These are phyloP conservation scores for Fusarium sp. DNA, from an alignment of 2,329 filamentous ascomycete genomes.

Conservation along the genomic window DNA sequence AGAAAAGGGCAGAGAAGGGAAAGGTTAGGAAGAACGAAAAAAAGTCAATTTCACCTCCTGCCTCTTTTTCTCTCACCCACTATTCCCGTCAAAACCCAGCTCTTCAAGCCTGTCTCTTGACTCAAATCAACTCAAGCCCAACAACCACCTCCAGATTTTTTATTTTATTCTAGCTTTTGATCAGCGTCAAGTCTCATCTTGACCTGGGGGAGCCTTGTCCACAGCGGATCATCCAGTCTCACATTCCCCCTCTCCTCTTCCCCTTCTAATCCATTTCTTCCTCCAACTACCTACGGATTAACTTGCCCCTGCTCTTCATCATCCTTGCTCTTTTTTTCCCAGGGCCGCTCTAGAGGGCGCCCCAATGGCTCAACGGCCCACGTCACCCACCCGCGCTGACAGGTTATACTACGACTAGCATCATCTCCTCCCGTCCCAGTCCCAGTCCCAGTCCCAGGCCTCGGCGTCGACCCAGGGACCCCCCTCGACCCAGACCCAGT, in stretches of 20 bases:
- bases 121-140: slow-evolving; percentile 7
- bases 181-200: slow-evolving; percentile 31
- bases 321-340: slow-evolving; percentile 22
- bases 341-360: slow-evolving; percentile 8
- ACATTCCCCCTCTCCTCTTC: background rate
- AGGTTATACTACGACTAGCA: slow-evolving; percentile 37
- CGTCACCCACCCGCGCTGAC: slow-evolving; percentile 43
- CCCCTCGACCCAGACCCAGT: slow-evolving; percentile 6
- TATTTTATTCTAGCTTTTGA: slow-evolving; percentile 12
- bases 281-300: slow-evolving; percentile 7
- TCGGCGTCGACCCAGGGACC: slow-evolving; percentile 21
- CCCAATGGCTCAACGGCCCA: slow-evolving; percentile 40
- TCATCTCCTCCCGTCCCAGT: slow-evolving; percentile 32
- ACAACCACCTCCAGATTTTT: slow-evolving; percentile 5
- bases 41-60: background rate
- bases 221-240: slow-evolving; percentile 23
- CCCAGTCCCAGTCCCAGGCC: slow-evolving; percentile 20
- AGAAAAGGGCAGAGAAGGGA: background rate
- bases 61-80: background rate
- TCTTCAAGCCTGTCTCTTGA: background rate
- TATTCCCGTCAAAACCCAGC: background rate
- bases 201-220: slow-evolving; percentile 26
- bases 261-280: background rate
- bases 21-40: background rate
- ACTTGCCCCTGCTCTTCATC: slow-evolving; percentile 18